Evolutionary conservation across 1,139 yeast species (phyloP).

Genomic region (Insectozyma bohioensis): DNA sequence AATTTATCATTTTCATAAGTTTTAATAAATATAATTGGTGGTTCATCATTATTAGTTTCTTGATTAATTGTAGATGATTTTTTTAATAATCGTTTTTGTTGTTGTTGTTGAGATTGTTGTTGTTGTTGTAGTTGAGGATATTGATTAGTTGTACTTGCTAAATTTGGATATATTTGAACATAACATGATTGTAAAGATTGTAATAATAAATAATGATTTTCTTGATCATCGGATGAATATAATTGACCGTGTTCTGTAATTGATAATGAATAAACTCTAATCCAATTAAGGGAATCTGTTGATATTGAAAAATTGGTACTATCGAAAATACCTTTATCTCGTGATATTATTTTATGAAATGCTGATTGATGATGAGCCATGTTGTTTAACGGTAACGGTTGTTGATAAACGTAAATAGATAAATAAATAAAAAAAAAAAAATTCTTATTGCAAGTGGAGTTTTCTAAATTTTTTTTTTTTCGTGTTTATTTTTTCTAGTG

Average conservation of each 20-base stretch:
- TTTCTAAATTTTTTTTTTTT: no score
- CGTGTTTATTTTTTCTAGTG: no score
- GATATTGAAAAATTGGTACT: constrained; percentile 39
- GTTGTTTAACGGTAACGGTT: no score
- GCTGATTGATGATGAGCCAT: constrained; percentile 18
- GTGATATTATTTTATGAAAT: constrained; percentile 31
- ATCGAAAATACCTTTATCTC: constrained; percentile 38
- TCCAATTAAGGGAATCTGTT: constrained; percentile 41
- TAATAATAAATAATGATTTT: constrained; percentile 30
- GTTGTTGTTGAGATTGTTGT: constrained; percentile 7
- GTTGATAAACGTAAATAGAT: no score
- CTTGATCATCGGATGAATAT: constrained; percentile 35
- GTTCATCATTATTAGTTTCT: constrained; percentile 21
- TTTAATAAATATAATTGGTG: constrained; percentile 48
- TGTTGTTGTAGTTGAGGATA: constrained; percentile 6
- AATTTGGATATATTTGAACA: constrained; percentile 36
- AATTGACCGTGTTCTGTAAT: constrained; percentile 40
- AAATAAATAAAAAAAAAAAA: no score
- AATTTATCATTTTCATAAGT: constrained; percentile 48
- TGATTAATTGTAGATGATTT: background rate
- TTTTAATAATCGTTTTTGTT: background rate
- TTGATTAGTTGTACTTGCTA: constrained; percentile 2
- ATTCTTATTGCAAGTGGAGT: no score
- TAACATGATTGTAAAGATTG: constrained; percentile 43
- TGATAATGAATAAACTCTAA: constrained; percentile 29